Conservation (phyloP, 179 eudicot species). For the Pouteria campechiana region DNA sequence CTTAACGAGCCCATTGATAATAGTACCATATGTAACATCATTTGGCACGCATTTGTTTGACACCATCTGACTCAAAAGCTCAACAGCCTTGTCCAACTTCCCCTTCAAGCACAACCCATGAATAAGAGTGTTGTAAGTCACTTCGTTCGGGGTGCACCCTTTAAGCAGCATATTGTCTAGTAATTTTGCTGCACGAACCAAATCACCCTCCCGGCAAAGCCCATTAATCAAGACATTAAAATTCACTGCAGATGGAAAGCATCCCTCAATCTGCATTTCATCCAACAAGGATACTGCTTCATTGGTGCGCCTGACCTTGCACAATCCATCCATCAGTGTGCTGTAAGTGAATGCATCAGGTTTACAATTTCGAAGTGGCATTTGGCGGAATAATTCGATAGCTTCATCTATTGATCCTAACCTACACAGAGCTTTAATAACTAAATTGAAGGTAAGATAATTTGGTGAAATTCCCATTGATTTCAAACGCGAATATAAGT, state of each 20-base stretch:
- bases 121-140: slow-evolving; percentile 80
- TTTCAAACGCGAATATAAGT: slow-evolving; percentile 35
- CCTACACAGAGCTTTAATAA: slow-evolving; percentile 61
- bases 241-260: slow-evolving; percentile 46
- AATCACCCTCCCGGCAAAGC: slow-evolving; percentile 70
- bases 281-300: slow-evolving; percentile 80
- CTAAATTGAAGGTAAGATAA: slow-evolving; percentile 63
- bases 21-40: slow-evolving; percentile 76
- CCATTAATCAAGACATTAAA: slow-evolving; percentile 77
- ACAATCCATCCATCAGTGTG: slow-evolving; percentile 91
- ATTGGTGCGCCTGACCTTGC: slow-evolving; percentile 60
- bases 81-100: slow-evolving; percentile 75
- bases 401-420: slow-evolving; percentile 56
- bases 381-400: slow-evolving; percentile 55
- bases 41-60: slow-evolving; percentile 55
- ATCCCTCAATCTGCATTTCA: slow-evolving; percentile 95
- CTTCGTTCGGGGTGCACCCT: slow-evolving; percentile 77
- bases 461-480: slow-evolving; percentile 33
- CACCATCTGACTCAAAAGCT: slow-evolving; percentile 71
- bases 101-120: slow-evolving; percentile 79
- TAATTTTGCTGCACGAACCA: slow-evolving; percentile 71
- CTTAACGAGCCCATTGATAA: slow-evolving; percentile 84
- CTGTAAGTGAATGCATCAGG: slow-evolving; percentile 82
- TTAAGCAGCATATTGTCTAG: slow-evolving; percentile 87
- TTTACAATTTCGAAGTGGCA: slow-evolving; percentile 31